Evolutionary conservation across 108 stramenopile genomes (phyloP).

Genomic region (Cyclotella distinguenda): DNA sequence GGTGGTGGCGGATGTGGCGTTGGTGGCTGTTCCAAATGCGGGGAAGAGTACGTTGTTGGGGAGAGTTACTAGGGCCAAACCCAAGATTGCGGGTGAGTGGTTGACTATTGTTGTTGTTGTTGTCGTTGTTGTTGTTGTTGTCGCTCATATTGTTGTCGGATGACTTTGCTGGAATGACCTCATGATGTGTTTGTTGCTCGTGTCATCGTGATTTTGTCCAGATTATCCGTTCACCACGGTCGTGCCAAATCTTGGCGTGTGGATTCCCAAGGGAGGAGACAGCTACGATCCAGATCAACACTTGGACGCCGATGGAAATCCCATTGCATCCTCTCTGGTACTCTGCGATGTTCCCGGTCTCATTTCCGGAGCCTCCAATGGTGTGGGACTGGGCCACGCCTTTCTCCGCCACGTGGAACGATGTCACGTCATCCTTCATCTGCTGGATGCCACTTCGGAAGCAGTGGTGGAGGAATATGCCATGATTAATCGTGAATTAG

Average conservation of each 20-base stretch:
- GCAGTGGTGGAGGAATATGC: slow-evolving; percentile 88
- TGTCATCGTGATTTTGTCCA: background rate
- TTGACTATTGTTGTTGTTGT: background rate
- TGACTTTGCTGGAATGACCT: background rate
- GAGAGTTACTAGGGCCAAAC: slow-evolving; percentile 90
- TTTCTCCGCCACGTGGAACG: slow-evolving; percentile 93
- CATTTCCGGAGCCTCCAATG: slow-evolving; percentile 86
- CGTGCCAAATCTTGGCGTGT: slow-evolving; percentile 95
- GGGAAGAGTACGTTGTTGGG: slow-evolving; percentile 93
- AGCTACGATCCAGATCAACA: slow-evolving; percentile 16
- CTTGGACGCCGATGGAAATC: too few relatives aligned
- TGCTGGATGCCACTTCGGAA: slow-evolving; percentile 89
- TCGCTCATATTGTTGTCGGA: background rate
- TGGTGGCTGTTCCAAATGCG: slow-evolving; percentile 95
- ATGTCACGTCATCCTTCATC: slow-evolving; percentile 92
- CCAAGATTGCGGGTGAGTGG: slow-evolving; percentile 80
- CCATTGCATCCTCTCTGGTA: slow-evolving; percentile 66
- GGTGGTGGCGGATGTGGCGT: slow-evolving; percentile 95
- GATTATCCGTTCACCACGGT: slow-evolving; percentile 97
- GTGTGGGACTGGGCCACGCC: slow-evolving; percentile 88
- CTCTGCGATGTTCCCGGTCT: slow-evolving; percentile 93
- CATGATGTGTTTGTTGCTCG: background rate
- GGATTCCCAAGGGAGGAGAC: slow-evolving; percentile 58
- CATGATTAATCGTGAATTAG: slow-evolving; percentile 93
- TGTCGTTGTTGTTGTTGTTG: background rate